A percentile compares a stretch with the other conserved stretches of the same genome.
Conservation (phyloP, 768 basidiomycete species). For the Phlebiopsis gigantea region DNA sequence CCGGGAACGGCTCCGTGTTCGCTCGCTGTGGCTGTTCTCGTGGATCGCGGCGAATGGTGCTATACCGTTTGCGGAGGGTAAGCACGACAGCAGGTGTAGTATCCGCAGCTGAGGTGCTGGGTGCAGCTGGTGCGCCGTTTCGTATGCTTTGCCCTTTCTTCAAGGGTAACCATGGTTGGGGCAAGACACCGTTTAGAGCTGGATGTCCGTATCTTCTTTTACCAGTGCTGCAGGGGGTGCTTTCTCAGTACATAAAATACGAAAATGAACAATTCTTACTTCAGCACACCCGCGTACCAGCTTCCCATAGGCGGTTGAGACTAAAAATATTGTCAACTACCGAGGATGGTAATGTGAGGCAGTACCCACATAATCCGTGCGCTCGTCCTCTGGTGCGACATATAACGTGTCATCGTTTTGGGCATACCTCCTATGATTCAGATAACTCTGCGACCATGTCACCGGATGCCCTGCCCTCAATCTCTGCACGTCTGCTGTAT, state of each 20-base stretch:
- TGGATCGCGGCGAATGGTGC: slow-evolving; percentile 37
- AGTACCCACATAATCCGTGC: slow-evolving; percentile 75
- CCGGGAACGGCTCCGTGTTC: not conserved
- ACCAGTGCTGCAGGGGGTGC: slow-evolving; percentile 59
- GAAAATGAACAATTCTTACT: slow-evolving; percentile 40
- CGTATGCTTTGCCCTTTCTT: slow-evolving; percentile 77
- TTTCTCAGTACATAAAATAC: slow-evolving; percentile 6
- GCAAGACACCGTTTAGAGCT: slow-evolving; percentile 87
- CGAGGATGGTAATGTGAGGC: not conserved
- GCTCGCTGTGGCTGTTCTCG: slow-evolving; percentile 1
- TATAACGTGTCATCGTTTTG: slow-evolving; percentile 93
- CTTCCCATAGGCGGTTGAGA: slow-evolving; percentile 97
- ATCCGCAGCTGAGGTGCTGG: slow-evolving; percentile 33
- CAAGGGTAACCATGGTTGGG: slow-evolving; percentile 90
- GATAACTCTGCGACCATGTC: slow-evolving; percentile 82
- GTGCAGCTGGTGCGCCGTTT: slow-evolving; percentile 41
- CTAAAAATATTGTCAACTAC: slow-evolving; percentile 32
- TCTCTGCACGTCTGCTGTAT: slow-evolving; percentile 70
- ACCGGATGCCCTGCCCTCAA: slow-evolving; percentile 82
- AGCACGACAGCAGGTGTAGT: slow-evolving; percentile 69
- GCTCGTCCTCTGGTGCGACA: slow-evolving; percentile 90
- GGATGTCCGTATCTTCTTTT: slow-evolving; percentile 94
- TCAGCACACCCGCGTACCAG: slow-evolving; percentile 90
- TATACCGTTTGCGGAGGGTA: slow-evolving; percentile 71
- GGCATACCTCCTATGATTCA: slow-evolving; percentile 84